Conservation (phyloP, 345 rosid genomes). For the Pelargonium nanum region DNA sequence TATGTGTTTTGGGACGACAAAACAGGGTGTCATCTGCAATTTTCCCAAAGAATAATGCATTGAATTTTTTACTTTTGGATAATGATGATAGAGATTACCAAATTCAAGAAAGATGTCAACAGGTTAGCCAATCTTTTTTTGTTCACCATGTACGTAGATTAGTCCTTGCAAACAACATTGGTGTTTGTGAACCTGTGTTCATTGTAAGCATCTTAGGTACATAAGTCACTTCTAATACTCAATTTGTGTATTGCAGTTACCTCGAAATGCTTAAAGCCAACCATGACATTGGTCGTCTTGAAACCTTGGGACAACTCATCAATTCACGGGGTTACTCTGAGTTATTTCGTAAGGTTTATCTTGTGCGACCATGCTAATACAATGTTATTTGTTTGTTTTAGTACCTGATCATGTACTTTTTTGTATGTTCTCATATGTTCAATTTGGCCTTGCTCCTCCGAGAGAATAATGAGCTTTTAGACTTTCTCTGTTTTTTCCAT, state of each 20-base stretch:
- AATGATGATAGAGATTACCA: constrained; percentile 62
- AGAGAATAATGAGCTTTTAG: constrained; percentile 64
- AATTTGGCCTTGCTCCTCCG: constrained; percentile 81
- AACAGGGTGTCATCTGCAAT: too few relatives aligned
- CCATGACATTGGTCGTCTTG: constrained; percentile 44
- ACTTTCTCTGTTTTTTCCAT: constrained; percentile 77
- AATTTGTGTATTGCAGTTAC: constrained; percentile 26
- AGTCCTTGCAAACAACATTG: too few relatives aligned
- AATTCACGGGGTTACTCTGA: constrained; percentile 61
- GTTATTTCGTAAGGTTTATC: constrained; percentile 71
- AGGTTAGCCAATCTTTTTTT: constrained; percentile 20
- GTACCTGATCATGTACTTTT: constrained; percentile 7
- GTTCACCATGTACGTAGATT: too few relatives aligned
- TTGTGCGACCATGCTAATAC: too few relatives aligned
- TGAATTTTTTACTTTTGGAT: constrained; percentile 73
- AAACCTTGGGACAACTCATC: constrained; percentile 65
- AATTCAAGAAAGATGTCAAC: constrained; percentile 55
- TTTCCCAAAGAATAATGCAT: too few relatives aligned
- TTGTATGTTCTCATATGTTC: constrained; percentile 71
- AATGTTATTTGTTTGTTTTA: too few relatives aligned
- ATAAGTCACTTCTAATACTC: neutral
- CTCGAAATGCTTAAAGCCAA: constrained; percentile 55
- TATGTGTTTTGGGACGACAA: too few relatives aligned
- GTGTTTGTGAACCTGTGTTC: too few relatives aligned
- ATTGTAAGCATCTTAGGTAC: too few relatives aligned